Base-by-base conservation (phyloP, 176 grass and related monocot genomes). In the Luzula sylvatica region DNA sequence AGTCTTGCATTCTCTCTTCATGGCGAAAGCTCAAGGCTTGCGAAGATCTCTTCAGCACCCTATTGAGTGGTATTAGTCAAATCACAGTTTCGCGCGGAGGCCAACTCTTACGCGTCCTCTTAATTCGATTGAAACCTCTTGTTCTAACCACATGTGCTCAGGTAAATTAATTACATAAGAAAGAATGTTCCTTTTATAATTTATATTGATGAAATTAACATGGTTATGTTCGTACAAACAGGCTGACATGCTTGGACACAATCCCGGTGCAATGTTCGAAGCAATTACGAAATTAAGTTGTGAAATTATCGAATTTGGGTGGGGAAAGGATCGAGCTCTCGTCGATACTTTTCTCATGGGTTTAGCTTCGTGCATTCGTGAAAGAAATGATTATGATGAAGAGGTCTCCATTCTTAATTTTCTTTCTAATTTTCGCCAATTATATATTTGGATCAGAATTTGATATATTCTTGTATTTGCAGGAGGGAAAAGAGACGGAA, bases 291-390 rank as follows among this genome's bases (percentile, higher is more conserved):
- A 90, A 65, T 71, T 96, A 65, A 89, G 92, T 58, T 96, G 92
- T 76, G 85, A 90, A 76, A 90, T 96, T 66, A 96, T 96, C 67
- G 92, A 96, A 75, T 96, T 96, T 65, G 92, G 92, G 16, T 96
- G 92, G 92, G 88, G 74, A 50, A 96, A 96, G 55, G 92, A 96
- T 74, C 82, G 92, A 64, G 81, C 84, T 73, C 85, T 96, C 60
- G 92, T 96, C 52, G 92, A 96, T 73, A 96, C 92, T 48, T 96
- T 90, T 55, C 70, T 96, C 56, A 96, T 96, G 92, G 80, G 92
- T 27, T 50, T 96, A 65, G 92, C 92, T 82, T 70, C 92, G 39
- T 90, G 83, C 73, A 87, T 98, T 71, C 81, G 92, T 53, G 92
- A 98, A 69, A 57, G 81, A 43, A 98, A 90, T 65, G 84, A 98